Conservation (phyloP, 2,329 filamentous ascomycete genomes). For the Orbilia ellipsospora region DNA sequence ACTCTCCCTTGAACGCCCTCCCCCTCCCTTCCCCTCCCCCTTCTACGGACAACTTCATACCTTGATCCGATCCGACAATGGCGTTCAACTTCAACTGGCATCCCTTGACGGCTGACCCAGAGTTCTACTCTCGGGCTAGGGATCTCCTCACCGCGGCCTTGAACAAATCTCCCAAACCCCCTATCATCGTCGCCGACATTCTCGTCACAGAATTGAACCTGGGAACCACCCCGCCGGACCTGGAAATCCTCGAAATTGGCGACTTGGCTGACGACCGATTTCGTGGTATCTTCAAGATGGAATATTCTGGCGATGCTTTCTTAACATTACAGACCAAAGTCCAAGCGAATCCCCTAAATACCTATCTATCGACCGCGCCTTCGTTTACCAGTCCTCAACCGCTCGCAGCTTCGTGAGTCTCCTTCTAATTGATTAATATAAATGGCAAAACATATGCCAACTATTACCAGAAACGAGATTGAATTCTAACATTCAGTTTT, state of each 20-base stretch:
- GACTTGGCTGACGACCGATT: slow-evolving; percentile 97
- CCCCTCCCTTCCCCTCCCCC: slow-evolving; percentile 5
- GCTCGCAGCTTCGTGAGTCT: slow-evolving; percentile 77
- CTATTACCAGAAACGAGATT: too few relatives aligned
- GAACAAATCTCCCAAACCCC: slow-evolving; percentile 97
- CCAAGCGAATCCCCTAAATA: slow-evolving; percentile 97
- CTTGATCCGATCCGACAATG: slow-evolving; percentile 68
- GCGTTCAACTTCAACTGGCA: slow-evolving; percentile 99
- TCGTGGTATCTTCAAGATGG: slow-evolving; percentile 99
- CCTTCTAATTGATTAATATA: neutral
- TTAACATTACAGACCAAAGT: slow-evolving; percentile 94
- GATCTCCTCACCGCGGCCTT: slow-evolving; percentile 93
- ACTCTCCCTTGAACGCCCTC: slow-evolving; percentile 33
- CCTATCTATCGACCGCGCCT: slow-evolving; percentile 90
- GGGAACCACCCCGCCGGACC: slow-evolving; percentile 89
- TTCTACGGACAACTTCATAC: neutral
- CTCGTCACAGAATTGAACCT: slow-evolving; percentile 97
- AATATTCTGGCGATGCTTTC: slow-evolving; percentile 93
- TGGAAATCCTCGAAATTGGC: slow-evolving; percentile 97
- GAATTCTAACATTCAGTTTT: slow-evolving; percentile 1
- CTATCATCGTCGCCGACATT: slow-evolving; percentile 99
- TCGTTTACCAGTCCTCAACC: slow-evolving; percentile 92
- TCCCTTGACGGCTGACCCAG: slow-evolving; percentile 93
- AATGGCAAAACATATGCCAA: neutral
- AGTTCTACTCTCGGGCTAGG: slow-evolving; percentile 87